Evolutionary conservation across 441 rosid species (phyloP).

Genomic region (Populus hybrid): DNA sequence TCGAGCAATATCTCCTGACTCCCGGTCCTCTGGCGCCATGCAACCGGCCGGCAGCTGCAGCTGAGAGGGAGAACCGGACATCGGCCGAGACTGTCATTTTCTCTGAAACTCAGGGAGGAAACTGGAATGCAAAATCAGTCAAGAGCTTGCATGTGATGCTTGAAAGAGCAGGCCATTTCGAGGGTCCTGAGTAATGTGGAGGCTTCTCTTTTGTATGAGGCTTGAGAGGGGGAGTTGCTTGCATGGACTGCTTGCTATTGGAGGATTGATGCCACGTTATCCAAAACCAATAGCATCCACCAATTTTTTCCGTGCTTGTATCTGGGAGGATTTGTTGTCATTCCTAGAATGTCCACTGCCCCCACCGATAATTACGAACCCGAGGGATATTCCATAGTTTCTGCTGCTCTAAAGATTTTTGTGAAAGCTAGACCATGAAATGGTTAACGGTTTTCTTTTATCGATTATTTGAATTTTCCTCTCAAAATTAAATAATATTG

Average conservation of each 20-base stretch:
- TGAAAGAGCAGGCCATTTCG: conserved; percentile 6
- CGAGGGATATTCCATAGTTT: conserved; percentile 21
- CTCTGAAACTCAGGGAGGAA: conserved; percentile 21
- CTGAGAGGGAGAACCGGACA: conserved; percentile 54
- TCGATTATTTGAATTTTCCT: background rate
- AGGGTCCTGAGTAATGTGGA: background rate
- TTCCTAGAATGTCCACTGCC: conserved; percentile 8
- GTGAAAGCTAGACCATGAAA: background rate
- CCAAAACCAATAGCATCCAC: conserved; percentile 36
- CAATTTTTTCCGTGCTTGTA: background rate
- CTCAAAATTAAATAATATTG: background rate
- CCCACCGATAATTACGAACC: conserved; percentile 7
- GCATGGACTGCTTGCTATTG: conserved; percentile 35
- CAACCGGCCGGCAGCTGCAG: conserved; percentile 30
- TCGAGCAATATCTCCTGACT: conserved; percentile 27
- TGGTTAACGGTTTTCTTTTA: background rate
- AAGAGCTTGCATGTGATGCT: conserved; percentile 3
- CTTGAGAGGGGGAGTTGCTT: conserved; percentile 4
- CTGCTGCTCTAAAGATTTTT: conserved; percentile 6
- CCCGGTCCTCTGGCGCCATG: conserved; percentile 29
- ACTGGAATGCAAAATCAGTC: conserved; percentile 18
- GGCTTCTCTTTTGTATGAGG: background rate
- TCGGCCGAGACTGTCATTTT: conserved; percentile 60
- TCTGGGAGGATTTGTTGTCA: background rate
- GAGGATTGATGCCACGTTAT: conserved; percentile 63